Evolutionary conservation across 441 rosid species (phyloP).

Genomic region (Bocquillonia castaneifolia): DNA sequence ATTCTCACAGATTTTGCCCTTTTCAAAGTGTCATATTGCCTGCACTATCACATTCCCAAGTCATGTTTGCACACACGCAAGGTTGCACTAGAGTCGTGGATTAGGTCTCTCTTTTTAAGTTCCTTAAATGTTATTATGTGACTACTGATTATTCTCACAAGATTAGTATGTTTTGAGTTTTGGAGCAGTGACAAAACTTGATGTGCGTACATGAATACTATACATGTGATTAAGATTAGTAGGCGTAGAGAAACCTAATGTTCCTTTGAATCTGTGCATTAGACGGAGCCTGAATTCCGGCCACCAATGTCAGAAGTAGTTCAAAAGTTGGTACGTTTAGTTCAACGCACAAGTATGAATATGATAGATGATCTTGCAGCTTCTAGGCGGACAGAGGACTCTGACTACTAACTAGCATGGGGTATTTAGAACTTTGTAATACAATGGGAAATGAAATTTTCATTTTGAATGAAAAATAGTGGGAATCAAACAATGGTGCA

Average conservation of each 20-base stretch:
- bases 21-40: too few relatives aligned
- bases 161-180: too few relatives aligned
- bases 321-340: slow-evolving; percentile 65
- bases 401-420: slow-evolving; percentile 21
- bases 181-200: not conserved
- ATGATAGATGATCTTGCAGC: slow-evolving; percentile 46
- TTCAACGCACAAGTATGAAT: slow-evolving; percentile 49
- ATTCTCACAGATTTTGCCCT: too few relatives aligned
- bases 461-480: not conserved
- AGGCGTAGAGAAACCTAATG: not conserved
- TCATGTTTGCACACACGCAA: too few relatives aligned
- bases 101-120: too few relatives aligned
- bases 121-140: too few relatives aligned
- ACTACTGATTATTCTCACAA: too few relatives aligned
- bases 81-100: too few relatives aligned
- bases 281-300: slow-evolving; percentile 76
- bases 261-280: not conserved
- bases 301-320: slow-evolving; percentile 90
- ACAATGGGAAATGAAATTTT: too few relatives aligned
- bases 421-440: too few relatives aligned
- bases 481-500: too few relatives aligned
- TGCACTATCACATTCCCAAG: too few relatives aligned
- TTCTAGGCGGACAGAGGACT: slow-evolving; percentile 45
- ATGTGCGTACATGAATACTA: not conserved
- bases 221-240: not conserved